A percentile compares a stretch with the other conserved stretches of the same genome.
phyloP scores from a whole-genome alignment of 176 grass and related monocot genomes.

The Oryza australiensis region DNA sequence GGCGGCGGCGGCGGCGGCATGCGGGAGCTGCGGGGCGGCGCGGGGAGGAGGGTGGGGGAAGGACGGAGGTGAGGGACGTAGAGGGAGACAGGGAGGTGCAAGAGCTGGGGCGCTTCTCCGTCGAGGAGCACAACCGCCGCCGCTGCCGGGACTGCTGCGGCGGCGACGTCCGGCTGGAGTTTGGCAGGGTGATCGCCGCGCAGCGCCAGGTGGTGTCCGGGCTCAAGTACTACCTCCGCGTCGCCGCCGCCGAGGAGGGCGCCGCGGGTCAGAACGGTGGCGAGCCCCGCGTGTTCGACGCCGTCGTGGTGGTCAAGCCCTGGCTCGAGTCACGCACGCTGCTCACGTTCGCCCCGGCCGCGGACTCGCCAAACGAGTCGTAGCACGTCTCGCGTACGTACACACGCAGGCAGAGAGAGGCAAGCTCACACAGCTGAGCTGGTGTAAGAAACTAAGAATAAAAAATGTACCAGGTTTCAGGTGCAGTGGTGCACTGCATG shows the following conservation, averaged over 20 bases:
- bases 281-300: slow-evolving; percentile 55
- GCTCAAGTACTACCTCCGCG: slow-evolving; percentile 83
- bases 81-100: slow-evolving; percentile 74
- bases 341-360: slow-evolving; percentile 58
- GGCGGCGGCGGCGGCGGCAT: background rate
- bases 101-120: slow-evolving; percentile 72
- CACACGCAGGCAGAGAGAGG: background rate
- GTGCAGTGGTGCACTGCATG: background rate
- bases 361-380: background rate
- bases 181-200: slow-evolving; percentile 61
- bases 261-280: background rate
- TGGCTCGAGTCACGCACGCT: slow-evolving; percentile 68
- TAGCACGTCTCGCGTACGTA: no score
- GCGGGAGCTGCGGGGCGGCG: slow-evolving; percentile 4
- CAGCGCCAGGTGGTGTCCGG: slow-evolving; percentile 92
- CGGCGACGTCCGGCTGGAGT: slow-evolving; percentile 37
- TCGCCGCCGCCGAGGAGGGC: slow-evolving; percentile 37
- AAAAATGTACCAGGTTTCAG: background rate
- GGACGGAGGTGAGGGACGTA: slow-evolving; percentile 62
- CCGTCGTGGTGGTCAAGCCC: slow-evolving; percentile 66
- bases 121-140: slow-evolving; percentile 71
- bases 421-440: no score
- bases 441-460: background rate
- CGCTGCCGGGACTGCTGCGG: background rate
- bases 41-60: slow-evolving; percentile 61